phyloP scores from a whole-genome alignment of 2,329 filamentous ascomycete genomes.

The Phoma sp. region DNA sequence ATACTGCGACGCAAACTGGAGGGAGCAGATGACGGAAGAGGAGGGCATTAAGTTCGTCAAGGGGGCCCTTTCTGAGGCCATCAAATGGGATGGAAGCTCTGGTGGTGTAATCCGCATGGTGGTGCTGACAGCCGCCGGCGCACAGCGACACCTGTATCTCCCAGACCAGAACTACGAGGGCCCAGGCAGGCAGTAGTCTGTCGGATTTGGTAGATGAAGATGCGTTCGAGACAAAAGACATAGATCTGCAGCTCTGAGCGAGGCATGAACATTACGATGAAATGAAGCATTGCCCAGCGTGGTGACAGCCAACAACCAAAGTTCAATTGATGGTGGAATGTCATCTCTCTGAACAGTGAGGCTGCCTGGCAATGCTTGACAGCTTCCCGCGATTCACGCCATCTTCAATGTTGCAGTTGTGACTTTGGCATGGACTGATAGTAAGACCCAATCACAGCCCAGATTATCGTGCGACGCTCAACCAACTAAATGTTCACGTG shows the following conservation, averaged over 20 bases:
- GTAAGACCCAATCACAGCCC: slow-evolving; percentile 4
- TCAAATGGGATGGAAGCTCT: slow-evolving; percentile 99
- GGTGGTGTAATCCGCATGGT: slow-evolving; percentile 98
- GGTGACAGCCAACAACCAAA: not conserved
- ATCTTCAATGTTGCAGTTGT: not conserved
- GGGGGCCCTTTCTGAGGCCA: slow-evolving; percentile 86
- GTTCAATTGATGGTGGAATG: not conserved
- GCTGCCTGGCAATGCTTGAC: not conserved
- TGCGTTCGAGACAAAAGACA: slow-evolving; percentile 16
- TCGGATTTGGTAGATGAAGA: slow-evolving; percentile 2
- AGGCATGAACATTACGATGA: slow-evolving; percentile 21
- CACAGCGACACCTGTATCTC: slow-evolving; percentile 91
- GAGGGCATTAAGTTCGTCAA: slow-evolving; percentile 95
- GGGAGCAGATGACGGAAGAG: slow-evolving; percentile 88
- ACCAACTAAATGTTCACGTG: slow-evolving; percentile 19
- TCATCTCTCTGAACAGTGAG: not conserved
- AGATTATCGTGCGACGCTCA: slow-evolving; percentile 1
- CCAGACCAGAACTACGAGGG: slow-evolving; percentile 84
- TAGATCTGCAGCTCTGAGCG: slow-evolving; percentile 13
- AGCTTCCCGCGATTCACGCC: not conserved
- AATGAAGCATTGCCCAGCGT: slow-evolving; percentile 9
- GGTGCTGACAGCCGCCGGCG: slow-evolving; percentile 87
- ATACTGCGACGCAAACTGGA: slow-evolving; percentile 97
- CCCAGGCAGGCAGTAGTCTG: slow-evolving; percentile 62
- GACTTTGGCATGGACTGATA: not conserved